Percentiles rank a stretch among this genome's conserved stretches.
These are phyloP conservation scores for Fusarium sp. DNA, from an alignment of 2,329 filamentous ascomycete genomes.

Conservation along the genomic window DNA sequence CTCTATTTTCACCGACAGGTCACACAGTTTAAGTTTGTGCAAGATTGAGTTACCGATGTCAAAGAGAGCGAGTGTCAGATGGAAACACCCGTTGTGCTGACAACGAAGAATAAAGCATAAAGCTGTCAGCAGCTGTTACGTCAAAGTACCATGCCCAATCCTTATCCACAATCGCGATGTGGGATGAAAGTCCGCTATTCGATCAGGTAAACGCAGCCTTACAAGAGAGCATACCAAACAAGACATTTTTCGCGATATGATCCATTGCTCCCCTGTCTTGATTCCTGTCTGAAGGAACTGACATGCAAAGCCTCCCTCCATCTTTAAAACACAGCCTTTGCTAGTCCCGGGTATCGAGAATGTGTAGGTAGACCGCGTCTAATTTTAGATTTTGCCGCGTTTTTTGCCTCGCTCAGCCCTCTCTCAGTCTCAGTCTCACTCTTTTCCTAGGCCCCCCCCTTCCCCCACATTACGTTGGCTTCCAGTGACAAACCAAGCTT, in stretches of 20 bases:
- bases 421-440: neutral
- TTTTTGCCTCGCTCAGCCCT: constrained; percentile 39
- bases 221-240: neutral
- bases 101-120: constrained; percentile 5
- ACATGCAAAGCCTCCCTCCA: constrained; percentile 27
- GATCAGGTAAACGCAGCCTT: constrained; percentile 7
- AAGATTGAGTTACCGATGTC: constrained; percentile 20
- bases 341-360: constrained; percentile 24
- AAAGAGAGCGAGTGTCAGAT: constrained; percentile 9
- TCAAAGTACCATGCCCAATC: neutral
- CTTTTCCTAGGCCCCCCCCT: neutral
- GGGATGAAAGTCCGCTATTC: neutral
- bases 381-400: constrained; percentile 40
- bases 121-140: constrained; percentile 11
- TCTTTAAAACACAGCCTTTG: constrained; percentile 32
- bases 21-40: neutral
- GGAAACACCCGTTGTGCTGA: constrained; percentile 18
- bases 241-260: constrained; percentile 2
- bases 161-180: neutral
- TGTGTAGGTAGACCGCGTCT: constrained; percentile 19
- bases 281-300: neutral
- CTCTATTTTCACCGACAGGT: neutral
- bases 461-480: neutral
- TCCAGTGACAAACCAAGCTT: neutral
- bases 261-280: neutral